Evolutionary conservation across 2,329 filamentous ascomycete species (phyloP).

Genomic region (Leptographium lundbergii): DNA sequence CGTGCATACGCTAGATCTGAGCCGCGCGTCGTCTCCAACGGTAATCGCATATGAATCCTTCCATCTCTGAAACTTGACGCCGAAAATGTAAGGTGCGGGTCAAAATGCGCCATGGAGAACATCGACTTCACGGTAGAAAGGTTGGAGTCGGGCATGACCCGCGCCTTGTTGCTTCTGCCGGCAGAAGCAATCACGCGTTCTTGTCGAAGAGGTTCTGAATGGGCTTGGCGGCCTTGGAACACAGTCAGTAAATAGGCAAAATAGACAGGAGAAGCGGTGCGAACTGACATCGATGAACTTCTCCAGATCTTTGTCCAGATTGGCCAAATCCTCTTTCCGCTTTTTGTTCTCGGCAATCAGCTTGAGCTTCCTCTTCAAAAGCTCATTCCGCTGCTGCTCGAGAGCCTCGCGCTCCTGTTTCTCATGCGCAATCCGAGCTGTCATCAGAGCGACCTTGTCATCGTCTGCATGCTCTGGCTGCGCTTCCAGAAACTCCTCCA

Average conservation of each 20-base stretch:
- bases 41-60: neutral
- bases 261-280: neutral
- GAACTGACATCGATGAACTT: slow-evolving; percentile 73
- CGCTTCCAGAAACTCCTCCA: slow-evolving; percentile 65
- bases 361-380: slow-evolving; percentile 54
- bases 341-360: slow-evolving; percentile 68
- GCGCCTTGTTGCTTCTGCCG: neutral
- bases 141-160: neutral
- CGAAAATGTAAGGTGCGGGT: neutral
- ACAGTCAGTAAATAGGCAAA: neutral
- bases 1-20: neutral
- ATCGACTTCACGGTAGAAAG: neutral
- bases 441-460: slow-evolving; percentile 72
- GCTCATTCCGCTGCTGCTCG: slow-evolving; percentile 69
- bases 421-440: slow-evolving; percentile 85
- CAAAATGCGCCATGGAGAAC: neutral
- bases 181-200: neutral
- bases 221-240: neutral
- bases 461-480: slow-evolving; percentile 63
- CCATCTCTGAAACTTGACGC: neutral
- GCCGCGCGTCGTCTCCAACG: no score
- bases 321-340: slow-evolving; percentile 84
- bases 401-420: slow-evolving; percentile 70
- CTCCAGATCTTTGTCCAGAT: slow-evolving; percentile 82
- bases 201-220: slow-evolving; percentile 2